Evolutionary conservation across 2,329 filamentous ascomycete genomes (phyloP), one percentile per base, ranked within the genome.

Genomic region (Lachnellula subtilissima): DNA sequence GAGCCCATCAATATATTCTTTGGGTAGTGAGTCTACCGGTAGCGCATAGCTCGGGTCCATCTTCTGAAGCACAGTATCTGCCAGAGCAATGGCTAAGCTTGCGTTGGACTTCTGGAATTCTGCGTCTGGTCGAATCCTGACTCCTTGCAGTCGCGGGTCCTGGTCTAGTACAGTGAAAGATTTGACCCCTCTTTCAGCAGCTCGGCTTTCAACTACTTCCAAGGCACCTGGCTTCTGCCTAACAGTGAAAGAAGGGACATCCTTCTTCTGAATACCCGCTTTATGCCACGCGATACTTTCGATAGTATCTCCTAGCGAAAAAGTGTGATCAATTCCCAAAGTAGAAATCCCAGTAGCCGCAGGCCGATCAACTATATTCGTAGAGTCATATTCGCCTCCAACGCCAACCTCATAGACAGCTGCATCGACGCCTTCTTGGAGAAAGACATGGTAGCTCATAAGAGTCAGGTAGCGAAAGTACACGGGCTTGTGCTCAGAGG

Each of bases 231-330:
- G 68, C 0, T 76, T 69, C 67, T 86, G 84, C 28, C 76, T 70
- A 4, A 83, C 73, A 0, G 81, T 83, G 50, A 87, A 86, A 2
- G 82, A 82, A 17, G 78, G 76, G 9, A 76, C 75, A 1, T 79
- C 81, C 0, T 67, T 54, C 71, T 88, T 88, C 74, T 88, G 83
- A 55, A 89, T 86, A 1, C 86, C 87, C 1, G 84, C 82, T 71
- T 89, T 89, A 71, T 89, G 85, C 86, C 86, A 89, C 0, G 86
- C 84, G 60, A 89, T 88, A 69, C 83, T 77, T 35, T 81, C 81
- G 11, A 88, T 73, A 0, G 83, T 86, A 17, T 78, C 71, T 4
- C 87, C 87, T 1, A 90, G 76, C 19, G 78, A 76, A 51, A 76
- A 78, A 37, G 87, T 78, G 64, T 90, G 87, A 65, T 90, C 87